Evolutionary conservation across 2,329 filamentous ascomycete species (phyloP), one percentile per base, ranked within the genome.

Genomic region (Nannizziopsis arthrosporioides): DNA sequence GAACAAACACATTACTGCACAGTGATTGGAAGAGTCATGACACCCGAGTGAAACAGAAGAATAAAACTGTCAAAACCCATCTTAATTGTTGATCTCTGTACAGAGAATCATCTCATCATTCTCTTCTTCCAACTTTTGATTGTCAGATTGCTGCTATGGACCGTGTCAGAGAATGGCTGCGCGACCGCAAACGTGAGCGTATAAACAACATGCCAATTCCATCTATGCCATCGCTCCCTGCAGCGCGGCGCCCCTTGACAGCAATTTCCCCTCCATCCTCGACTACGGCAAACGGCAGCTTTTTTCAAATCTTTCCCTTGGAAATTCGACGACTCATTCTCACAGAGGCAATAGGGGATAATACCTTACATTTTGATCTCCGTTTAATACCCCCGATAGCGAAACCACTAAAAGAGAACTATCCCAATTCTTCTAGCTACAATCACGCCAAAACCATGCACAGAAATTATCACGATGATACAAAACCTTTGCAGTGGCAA

Each of bases 311-410:
- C 4, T 42, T 62, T 7, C 59, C 59, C 4, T 35, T 54, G 11
- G 59, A 63, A 43, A 48, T 64, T 27, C 57, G 60, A 7, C 52
- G 53, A 14, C 54, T 55, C 27, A 59, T 60, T 37, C 30, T 54
- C 3, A 44, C 48, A 7, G 19, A 49, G 5, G 45, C 43, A 1
- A 49, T 53, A 34, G 45, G 51, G 8, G 32, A 41, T 3, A 11
- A n/a, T 2, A 9, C 19, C 1, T 2, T 54, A 8, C 50, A 54
- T 15, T 36, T 48, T 12, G 51, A 49, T 17, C 14, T 51, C 7
- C 36, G 39, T 18, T 43, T 53, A 22, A 11, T 39, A 11, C 46
- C 30, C 34, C 51, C 45, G 6, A 15, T 41, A 27, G 19, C 37
- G 49, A 34, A 49, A 32, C 12, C 17, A 40, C 15, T 35, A 12